Base-by-base conservation (phyloP, 2,329 filamentous ascomycete species). In the Talaromyces sp. region DNA sequence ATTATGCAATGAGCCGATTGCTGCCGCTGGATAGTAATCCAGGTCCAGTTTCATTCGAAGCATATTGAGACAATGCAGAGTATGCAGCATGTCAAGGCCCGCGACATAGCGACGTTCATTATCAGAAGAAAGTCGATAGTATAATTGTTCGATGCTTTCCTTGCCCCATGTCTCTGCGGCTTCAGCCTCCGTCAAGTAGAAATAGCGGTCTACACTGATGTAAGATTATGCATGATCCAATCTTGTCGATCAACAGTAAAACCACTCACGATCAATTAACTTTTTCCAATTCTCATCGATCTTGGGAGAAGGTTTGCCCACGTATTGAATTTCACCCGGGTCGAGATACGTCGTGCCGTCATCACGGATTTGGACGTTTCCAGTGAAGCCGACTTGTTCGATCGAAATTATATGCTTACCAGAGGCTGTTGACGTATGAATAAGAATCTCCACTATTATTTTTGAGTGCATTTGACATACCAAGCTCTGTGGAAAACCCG, bases 221-320 rank as follows among this genome's bases (percentile, higher is more conserved):
- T 37, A n/a, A 11, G 22, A 37, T 22, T 57, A n/a, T 27, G 13
- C n/a, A 31, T 37, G 7, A 31, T 31, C 27, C 3, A 31, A 31
- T 31, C 27, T 31, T 31, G 27, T 31, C 27, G 27, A 31, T 31
- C 27, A 31, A 31, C 27, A 1, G 27, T 31, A 31, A 6, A 31
- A 31, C 7, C 7, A 31, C 27, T 31, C 37, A 59, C 57, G 37
- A 10, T 27, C 10, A 15, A 45, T 37, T 17, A 59, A 27, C n/a
- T 47, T 19, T 15, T 45, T 5, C 57, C 57, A 59, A 45, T 37
- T 37, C 35, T 41, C n/a, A 33, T 59, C 57, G 31, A 59, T 59
- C 57, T 59, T 39, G 13, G 57, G 57, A 17, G 19, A 43, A 17
- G 57, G 57, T 8, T 59, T 31, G n/a, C 57, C 56, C 11, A 59